Base-by-base conservation (phyloP, 2,329 filamentous ascomycete species). In the Claviceps sorghi region DNA sequence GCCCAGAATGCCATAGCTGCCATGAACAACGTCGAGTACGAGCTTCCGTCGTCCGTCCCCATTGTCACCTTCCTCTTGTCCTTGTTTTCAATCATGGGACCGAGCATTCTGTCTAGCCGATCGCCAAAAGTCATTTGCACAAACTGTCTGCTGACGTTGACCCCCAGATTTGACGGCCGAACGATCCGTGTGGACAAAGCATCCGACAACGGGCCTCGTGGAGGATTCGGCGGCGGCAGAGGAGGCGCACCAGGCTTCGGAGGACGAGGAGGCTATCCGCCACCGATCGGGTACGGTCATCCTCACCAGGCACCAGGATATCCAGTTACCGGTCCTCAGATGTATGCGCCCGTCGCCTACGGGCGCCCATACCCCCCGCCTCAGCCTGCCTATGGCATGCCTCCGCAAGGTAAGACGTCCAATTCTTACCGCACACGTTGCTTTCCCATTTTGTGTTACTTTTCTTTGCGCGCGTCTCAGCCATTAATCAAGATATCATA, bases 181-280 rank as follows among this genome's bases (percentile, higher is more conserved):
- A 82, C 80, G 58, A 96, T 98, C 67, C 89, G 91, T 61, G 91
- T 98, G 58, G 91, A 97, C 73, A 95, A 90, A 70, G 93, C 90
- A 56, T 90, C 88, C 54, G 90, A 96, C 69, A 84, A 83, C 59
- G 79, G 80, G 47, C 75, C 80, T 47, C 77, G 80, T 53, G 67
- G 71, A 53, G 70, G 73, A 29, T 65, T 64, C 53, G 63, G 63
- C 40, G 68, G 67, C 36, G 64, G 67, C 52, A 62, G 66, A 51
- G 65, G 70, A 44, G 67, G 70, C 49, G 64, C 65, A 47, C 59
- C 62, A 32, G 61, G 62, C 30, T 76, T 73, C 54, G 72, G 72
- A 52, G 66, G 69, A 13, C 67, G 71, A 50, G 71, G 70, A 55
- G 69, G 70, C 48, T 78, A 77, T 56, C 69, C 69, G 41, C 66